phyloP scores from a whole-genome alignment of 2,329 filamentous ascomycete genomes.

The Penicillium sp. region DNA sequence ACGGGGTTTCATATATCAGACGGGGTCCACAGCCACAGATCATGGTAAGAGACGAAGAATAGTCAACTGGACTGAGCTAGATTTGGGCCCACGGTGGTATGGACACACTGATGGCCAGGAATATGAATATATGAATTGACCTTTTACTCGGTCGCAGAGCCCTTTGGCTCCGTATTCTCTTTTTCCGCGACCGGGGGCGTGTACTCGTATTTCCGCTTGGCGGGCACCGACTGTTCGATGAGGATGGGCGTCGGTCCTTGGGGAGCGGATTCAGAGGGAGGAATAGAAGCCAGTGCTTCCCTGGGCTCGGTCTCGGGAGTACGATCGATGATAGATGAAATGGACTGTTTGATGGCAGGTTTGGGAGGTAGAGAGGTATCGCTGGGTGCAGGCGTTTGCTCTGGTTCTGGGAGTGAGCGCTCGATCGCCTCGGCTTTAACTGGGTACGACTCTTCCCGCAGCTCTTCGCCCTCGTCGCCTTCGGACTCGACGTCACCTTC shows the following conservation, averaged over 20 bases:
- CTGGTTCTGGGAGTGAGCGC: slow-evolving; percentile 19
- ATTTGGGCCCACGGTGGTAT: too few relatives aligned
- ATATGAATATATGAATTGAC: slow-evolving; percentile 4
- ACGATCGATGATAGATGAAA: slow-evolving; percentile 41
- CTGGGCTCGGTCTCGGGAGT: slow-evolving; percentile 27
- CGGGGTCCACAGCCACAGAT: too few relatives aligned
- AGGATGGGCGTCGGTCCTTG: slow-evolving; percentile 16
- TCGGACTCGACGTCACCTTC: slow-evolving; percentile 34
- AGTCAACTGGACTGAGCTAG: too few relatives aligned
- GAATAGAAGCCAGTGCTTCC: slow-evolving; percentile 22
- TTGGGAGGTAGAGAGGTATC: slow-evolving; percentile 15
- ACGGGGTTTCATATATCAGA: too few relatives aligned
- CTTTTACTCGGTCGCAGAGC: slow-evolving; percentile 20
- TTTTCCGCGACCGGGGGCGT: slow-evolving; percentile 26
- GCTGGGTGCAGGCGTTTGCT: slow-evolving; percentile 10
- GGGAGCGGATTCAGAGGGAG: slow-evolving; percentile 22
- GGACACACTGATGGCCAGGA: slow-evolving; percentile 1
- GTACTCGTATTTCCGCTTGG: slow-evolving; percentile 25
- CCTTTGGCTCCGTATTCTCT: slow-evolving; percentile 27
- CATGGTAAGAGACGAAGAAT: too few relatives aligned
- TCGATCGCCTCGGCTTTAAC: slow-evolving; percentile 33
- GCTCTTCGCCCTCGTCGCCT: slow-evolving; percentile 29
- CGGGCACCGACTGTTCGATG: slow-evolving; percentile 18
- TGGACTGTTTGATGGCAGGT: slow-evolving; percentile 35
- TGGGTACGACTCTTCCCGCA: slow-evolving; percentile 20